These are phyloP conservation scores for Neurospora sp. DNA, from an alignment of 2,329 filamentous ascomycete genomes.

Conservation along the genomic window DNA sequence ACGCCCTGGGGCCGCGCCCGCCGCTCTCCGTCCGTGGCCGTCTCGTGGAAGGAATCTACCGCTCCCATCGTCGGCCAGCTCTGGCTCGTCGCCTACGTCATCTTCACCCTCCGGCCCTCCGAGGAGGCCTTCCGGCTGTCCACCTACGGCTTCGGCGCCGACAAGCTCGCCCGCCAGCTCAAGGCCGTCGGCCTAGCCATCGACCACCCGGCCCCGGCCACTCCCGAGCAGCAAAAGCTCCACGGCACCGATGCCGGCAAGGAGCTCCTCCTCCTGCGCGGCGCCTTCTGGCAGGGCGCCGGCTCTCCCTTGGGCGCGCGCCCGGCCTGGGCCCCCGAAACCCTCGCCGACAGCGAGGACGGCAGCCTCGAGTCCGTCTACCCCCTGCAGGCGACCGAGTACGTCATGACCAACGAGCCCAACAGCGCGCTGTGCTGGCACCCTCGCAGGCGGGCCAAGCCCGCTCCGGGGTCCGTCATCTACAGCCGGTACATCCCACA, in stretches of 20 bases:
- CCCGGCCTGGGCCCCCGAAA: constrained; percentile 47
- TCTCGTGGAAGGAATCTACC: constrained; percentile 29
- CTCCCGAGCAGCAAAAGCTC: constrained; percentile 7
- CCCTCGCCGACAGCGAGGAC: constrained; percentile 20
- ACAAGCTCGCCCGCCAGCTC: constrained; percentile 16
- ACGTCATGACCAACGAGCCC: constrained; percentile 31
- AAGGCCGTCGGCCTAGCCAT: constrained; percentile 37
- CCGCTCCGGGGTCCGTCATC: constrained; percentile 55
- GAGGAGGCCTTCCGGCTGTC: constrained; percentile 40
- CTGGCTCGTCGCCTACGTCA: constrained; percentile 42
- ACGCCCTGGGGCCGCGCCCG: constrained; percentile 46
- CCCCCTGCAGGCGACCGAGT: constrained; percentile 38
- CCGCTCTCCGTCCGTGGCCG: constrained; percentile 36
- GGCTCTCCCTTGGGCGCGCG: constrained; percentile 57
- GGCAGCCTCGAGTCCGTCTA: constrained; percentile 27
- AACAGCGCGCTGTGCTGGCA: constrained; percentile 40
- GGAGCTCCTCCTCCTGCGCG: constrained; percentile 34
- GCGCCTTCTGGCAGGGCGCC: constrained; percentile 61
- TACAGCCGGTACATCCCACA: constrained; percentile 75
- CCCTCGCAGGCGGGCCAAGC: constrained; percentile 62
- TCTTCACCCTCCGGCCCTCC: constrained; percentile 39
- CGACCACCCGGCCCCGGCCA: constrained; percentile 30
- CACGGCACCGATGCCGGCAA: constrained; percentile 21
- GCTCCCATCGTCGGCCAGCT: constrained; percentile 34
- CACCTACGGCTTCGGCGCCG: constrained; percentile 26